Base-by-base conservation (phyloP, 495 filamentous ascomycete species). In the Barbatosphaeria neglecta region DNA sequence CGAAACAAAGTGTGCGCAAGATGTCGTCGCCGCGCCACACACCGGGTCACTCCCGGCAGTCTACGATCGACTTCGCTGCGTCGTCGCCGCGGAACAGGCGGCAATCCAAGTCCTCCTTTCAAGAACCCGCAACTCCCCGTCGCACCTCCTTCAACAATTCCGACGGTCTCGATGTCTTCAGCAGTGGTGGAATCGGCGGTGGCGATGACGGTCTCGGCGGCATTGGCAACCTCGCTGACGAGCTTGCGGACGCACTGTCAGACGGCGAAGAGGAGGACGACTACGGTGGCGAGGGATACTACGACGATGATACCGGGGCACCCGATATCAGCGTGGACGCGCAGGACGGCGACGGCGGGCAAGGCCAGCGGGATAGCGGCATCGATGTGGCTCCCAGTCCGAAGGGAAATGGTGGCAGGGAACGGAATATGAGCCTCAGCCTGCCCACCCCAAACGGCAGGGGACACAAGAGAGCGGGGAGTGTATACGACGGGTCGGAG, bases 171-270 rank as follows among this genome's bases (percentile, higher is more conserved):
- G 68, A 67, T 52, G 65, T 72, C 17, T 71, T 78, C 47, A 59
- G 63, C 57, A 53, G 58, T 50, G 55, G 56, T 46, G 63, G 60
- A 19, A 62, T 59, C 56, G 65, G 48, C 37, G 60, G 51, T 3
- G 61, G 60, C 50, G 50, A 66, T 59, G 47, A 19, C n/a, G 51
- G 57, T 24, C 46, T 44, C 18, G 81, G 80, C 25, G 86, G 86
- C 0, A 64, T 92, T 17, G 88, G 87, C 27, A 93, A 84, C 51
- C 66, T 96, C 16, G 87, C 89, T 11, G 88, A 94, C 52, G 86
- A 92, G 54, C 65, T 84, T 22, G 80, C 76, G 15, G 80, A 77
- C 46, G 72, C 73, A 9, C 74, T 77, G 50, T 78, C 72, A 13
- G 75, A 75, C 42, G 68, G 58, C 13, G 72, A 75, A 22, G 72